Evolutionary conservation across 768 basidiomycete species (phyloP).

Genomic region (Macrolepiota dolichaula): DNA sequence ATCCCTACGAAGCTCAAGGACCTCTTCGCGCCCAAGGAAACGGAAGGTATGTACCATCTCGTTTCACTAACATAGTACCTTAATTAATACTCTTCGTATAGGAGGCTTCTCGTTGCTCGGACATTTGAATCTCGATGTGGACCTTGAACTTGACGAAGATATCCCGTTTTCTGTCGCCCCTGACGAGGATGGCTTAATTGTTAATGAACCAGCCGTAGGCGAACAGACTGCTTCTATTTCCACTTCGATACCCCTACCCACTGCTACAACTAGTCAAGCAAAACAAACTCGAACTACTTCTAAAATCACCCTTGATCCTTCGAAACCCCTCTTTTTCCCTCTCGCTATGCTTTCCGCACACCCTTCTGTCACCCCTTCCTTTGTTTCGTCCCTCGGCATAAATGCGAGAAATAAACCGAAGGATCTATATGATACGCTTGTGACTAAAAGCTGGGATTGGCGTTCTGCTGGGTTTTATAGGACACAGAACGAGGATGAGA

Average conservation of each 20-base stretch:
- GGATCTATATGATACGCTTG: slow-evolving; percentile 47
- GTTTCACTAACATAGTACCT: background rate
- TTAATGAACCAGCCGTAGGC: background rate
- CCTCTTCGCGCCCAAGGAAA: slow-evolving; percentile 68
- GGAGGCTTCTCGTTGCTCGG: slow-evolving; percentile 74
- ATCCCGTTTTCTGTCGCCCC: slow-evolving; percentile 26
- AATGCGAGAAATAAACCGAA: slow-evolving; percentile 32
- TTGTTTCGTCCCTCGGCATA: background rate
- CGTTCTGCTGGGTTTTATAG: slow-evolving; percentile 42
- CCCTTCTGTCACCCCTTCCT: background rate
- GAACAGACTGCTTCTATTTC: slow-evolving; percentile 11
- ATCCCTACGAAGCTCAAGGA: slow-evolving; percentile 53
- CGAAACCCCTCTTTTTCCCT: slow-evolving; percentile 65
- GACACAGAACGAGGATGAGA: slow-evolving; percentile 55
- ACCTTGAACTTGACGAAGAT: slow-evolving; percentile 67
- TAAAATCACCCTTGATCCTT: slow-evolving; percentile 43
- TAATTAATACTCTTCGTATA: slow-evolving; percentile 20
- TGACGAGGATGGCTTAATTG: background rate
- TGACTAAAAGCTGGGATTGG: slow-evolving; percentile 49
- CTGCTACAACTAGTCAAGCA: background rate
- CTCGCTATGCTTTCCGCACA: slow-evolving; percentile 14
- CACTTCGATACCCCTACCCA: slow-evolving; percentile 11
- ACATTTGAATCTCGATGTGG: slow-evolving; percentile 71
- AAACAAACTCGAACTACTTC: slow-evolving; percentile 14
- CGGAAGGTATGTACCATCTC: slow-evolving; percentile 51